A percentile compares a stretch with the other conserved stretches of the same genome.
phyloP scores from a whole-genome alignment of 768 basidiomycete species.

The Lactarius hatsudake region DNA sequence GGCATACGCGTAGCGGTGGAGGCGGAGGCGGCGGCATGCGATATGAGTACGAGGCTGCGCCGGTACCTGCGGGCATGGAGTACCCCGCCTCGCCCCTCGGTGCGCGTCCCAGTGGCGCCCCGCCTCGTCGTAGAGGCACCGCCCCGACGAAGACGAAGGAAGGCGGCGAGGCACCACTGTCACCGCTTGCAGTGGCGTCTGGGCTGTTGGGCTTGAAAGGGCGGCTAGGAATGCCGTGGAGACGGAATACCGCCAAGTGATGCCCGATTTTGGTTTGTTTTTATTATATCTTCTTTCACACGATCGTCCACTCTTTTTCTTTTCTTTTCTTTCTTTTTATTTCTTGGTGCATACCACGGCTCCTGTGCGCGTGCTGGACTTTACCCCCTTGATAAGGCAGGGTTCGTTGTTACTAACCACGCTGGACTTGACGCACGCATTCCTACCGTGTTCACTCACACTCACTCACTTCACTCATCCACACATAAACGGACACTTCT shows the following conservation, averaged over 20 bases:
- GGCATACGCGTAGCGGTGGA: not conserved
- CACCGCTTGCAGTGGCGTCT: not conserved
- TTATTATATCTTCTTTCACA: not conserved
- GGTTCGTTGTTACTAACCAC: not conserved
- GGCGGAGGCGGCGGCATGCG: not conserved
- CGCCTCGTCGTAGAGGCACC: not conserved
- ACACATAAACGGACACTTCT: not conserved
- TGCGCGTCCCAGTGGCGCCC: not conserved
- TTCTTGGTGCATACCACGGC: not conserved
- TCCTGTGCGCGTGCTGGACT: slow-evolving; percentile 14
- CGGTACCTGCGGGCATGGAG: slow-evolving; percentile 16
- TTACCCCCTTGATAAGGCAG: slow-evolving; percentile 9
- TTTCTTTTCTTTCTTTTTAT: not conserved
- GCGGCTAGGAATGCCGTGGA: slow-evolving; percentile 10
- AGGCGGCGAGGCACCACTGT: not conserved
- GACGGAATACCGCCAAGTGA: slow-evolving; percentile 22
- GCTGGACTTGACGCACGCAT: not conserved
- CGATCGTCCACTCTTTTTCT: not conserved
- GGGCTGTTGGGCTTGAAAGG: slow-evolving; percentile 14
- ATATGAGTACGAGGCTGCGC: slow-evolving; percentile 22
- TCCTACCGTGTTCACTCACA: not conserved
- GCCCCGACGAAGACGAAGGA: not conserved
- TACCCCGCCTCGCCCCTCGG: slow-evolving; percentile 24
- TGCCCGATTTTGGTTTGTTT: not conserved
- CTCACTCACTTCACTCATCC: not conserved